Percentiles rank a stretch among this genome's conserved stretches.
phyloP scores from a whole-genome alignment of 192 early-diverging fungal genomes.

The Umbelopsis ramanniana region DNA sequence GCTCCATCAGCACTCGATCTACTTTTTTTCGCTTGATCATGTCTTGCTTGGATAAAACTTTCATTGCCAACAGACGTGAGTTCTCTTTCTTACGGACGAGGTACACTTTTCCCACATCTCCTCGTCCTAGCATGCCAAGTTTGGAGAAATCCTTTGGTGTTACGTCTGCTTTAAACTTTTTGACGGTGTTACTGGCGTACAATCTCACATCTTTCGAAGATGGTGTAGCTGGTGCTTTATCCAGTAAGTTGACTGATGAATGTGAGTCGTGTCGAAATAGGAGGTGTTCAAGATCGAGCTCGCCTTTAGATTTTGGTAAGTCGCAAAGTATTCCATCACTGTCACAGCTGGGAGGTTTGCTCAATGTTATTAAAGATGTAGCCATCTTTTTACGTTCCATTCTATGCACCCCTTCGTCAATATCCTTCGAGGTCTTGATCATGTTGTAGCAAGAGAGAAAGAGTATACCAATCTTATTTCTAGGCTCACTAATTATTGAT shows the following conservation, averaged over 20 bases:
- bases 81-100: slow-evolving; percentile 31
- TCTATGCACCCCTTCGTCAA: not conserved
- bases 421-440: not conserved
- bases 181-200: not conserved
- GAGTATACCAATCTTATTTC: not conserved
- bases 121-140: slow-evolving; percentile 33
- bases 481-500: not conserved
- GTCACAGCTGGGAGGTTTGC: not conserved
- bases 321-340: not conserved
- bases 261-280: not conserved
- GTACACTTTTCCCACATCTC: slow-evolving; percentile 37
- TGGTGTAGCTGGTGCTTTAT: not conserved
- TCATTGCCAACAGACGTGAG: slow-evolving; percentile 30
- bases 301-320: not conserved
- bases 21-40: slow-evolving; percentile 99
- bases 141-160: slow-evolving; percentile 22
- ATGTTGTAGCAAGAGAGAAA: not conserved
- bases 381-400: not conserved
- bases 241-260: not conserved
- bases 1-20: slow-evolving; percentile 93
- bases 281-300: not conserved
- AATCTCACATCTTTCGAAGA: not conserved
- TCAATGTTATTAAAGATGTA: not conserved
- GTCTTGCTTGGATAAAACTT: slow-evolving; percentile 87
- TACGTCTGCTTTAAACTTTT: not conserved